Base-by-base conservation (phyloP, 257 asterid genomes). In the Cynanchum wilfordii region DNA sequence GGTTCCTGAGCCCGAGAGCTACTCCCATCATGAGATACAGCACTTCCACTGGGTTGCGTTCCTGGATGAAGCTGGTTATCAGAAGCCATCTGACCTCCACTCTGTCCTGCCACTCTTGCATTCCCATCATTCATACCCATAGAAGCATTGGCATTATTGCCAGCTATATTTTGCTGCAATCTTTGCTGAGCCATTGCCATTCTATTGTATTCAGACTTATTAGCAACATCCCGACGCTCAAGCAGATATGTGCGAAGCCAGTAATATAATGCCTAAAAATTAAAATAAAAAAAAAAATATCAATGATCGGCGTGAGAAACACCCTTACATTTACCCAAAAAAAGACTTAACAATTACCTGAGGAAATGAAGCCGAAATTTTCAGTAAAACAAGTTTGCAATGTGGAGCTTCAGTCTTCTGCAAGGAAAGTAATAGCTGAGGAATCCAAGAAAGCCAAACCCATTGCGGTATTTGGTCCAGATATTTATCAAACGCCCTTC, bases 401-500 rank as follows among this genome's bases (percentile, higher is more conserved):
- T 95, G 98, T 73, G 89, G 85, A 81, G 97, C 95, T 87, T 95
- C 98, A 55, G 92, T 78, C 88, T 97, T 90, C 81, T 95, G 99
- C 73, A 95, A 86, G 60, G 98, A 95, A 72, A 92, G 86, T 76
- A 95, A 82, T 55, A 95, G 85, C 86, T 95, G 99, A 22, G 99
- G 99, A 80, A 95, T 92, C 99, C 99, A 95, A 73, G 99, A 87
- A 79, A 95, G 94, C 99, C 98, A 95, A 79, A 92, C 97, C 99
- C 98, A 95, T 64, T 92, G 84, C 52, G 99, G 99, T 76, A 92
- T 80, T 78, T 92, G 96, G 45, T 92, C 99, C 82, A 90, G 71
- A 82, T 88, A 90, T 87, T 95, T 95, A 82, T 92, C 98, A 78
- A 95, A 95, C 69, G 99, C 87, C 83, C 90, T 88, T 59, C 99